Evolutionary conservation across 495 filamentous ascomycete species (phyloP).

Genomic region (Penicillium atrosanguineum): DNA sequence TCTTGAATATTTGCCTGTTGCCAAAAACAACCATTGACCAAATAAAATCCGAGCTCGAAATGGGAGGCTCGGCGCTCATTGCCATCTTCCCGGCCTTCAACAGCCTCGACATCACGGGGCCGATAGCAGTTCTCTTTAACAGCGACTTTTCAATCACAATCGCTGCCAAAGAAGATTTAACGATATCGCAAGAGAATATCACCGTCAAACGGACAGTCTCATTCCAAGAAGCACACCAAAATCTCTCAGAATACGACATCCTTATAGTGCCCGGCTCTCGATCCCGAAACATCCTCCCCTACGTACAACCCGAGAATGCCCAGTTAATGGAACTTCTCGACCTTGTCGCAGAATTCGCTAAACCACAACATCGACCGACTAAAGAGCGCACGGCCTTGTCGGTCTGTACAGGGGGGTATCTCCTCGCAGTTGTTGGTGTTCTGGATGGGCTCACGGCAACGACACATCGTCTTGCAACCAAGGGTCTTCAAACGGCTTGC

Average conservation of each 20-base stretch:
- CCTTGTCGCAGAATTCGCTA: neutral
- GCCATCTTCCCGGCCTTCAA: slow-evolving; percentile 2
- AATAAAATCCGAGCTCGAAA: too few relatives aligned
- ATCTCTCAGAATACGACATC: slow-evolving; percentile 1
- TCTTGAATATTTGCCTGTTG: too few relatives aligned
- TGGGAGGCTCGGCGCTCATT: neutral
- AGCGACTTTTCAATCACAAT: neutral
- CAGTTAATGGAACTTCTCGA: slow-evolving; percentile 1
- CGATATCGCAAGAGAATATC: slow-evolving; percentile 1
- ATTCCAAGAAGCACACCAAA: neutral
- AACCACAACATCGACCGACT: neutral
- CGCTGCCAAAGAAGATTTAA: neutral
- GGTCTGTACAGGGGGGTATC: neutral
- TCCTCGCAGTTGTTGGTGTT: neutral
- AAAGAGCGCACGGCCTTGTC: neutral
- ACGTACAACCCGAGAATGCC: neutral
- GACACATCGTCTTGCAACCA: slow-evolving; percentile 5
- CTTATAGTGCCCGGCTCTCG: slow-evolving; percentile 6
- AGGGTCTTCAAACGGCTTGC: neutral
- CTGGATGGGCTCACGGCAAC: slow-evolving; percentile 7
- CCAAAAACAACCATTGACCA: too few relatives aligned
- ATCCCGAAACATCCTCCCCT: neutral
- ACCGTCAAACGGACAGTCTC: neutral
- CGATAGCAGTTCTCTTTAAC: neutral
- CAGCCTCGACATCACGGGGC: slow-evolving; percentile 1